Evolutionary conservation across 768 basidiomycete genomes (phyloP), one percentile per base, ranked within the genome.

Genomic region (Rhizopogon salebrosus): DNA sequence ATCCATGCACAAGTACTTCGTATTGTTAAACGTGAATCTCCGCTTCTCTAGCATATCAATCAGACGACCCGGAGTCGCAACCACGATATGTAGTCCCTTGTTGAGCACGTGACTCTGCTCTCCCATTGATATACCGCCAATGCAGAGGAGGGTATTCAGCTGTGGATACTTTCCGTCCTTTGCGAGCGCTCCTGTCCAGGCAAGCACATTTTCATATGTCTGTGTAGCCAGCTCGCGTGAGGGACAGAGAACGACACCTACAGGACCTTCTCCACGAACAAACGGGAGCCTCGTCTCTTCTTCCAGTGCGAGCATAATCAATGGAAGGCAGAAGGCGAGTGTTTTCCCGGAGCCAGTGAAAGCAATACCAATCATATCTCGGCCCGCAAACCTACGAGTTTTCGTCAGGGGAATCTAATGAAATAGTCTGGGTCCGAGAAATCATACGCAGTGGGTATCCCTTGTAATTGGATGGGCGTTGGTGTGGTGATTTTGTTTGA

Each of bases 271-370:
- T 3, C 95, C 93, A 51, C 89, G 84, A 26, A 88, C 72, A 68
- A 98, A 92, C 0, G 95, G 89, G 34, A 98, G 71, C 58, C 90
- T 93, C 54, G 75, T 77, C 70, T 98, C 97, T 67, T 95, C 93
- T 73, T 98, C 95, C 14, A 95, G 77, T 1, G 94, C 89, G 59
- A 90, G 76, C 97, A 99, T 98, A 59, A 98, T 94, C 23, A 98
- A 76, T 2, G 97, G 97, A n/a, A 99, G 75, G 58, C 93, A 95
- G 72, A 99, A 99, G 0, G 95, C 87, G n/a, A 99, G 82, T 0
- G 97, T 99, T 72, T 99, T 99, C 14, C 97, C 97, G 0, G 95
- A 98, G 36, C 97, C 97, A 23, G 97, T 99, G 72, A 98, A 98
- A 3, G 97, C 97, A 58, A 99, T 98, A 18, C 97, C 97, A 57